Base-by-base conservation (phyloP, 352 stramenopile species). In the Phytophthora citricola region DNA sequence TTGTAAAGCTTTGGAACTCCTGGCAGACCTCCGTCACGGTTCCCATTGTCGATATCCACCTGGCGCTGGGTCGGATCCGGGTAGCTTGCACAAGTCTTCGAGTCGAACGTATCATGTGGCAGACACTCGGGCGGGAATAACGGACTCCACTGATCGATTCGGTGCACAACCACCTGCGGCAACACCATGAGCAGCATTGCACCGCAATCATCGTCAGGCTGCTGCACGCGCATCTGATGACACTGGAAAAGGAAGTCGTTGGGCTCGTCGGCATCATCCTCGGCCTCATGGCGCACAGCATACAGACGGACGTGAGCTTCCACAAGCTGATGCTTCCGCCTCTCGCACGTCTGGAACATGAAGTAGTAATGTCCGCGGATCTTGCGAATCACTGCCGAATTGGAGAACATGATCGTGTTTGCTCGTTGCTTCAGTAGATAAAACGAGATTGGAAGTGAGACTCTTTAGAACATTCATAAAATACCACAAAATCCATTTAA, bases 321-420 rank as follows among this genome's bases (percentile, higher is more conserved):
- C 2, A 93, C 85, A 15, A 96, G 85, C 58, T 97, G 91, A 52
- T 97, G 89, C 56, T 96, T 96, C 26, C 91, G 84, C 31, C 89
- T 78, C 61, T 97, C 91, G 50, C 91, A 97, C 1, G 93, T 84
- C 51, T 97, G 91, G 58, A 97, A 90, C 90, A 97, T 97, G 47
- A 97, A 89, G 79, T 96, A 97, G 62, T 88, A 96, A 41, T 94
- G 78, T 4, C 91, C 91, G 11, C 90, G 88, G 56, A 97, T 96
- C 66, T 91, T 87, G 32, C 91, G 91, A 71, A 97, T 95, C 26
- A 97, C 84, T 2, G 85, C 90, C 12, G 73, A 81, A 29, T 93
- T 87, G 4, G 84, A 88, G 49, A 97, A 96, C 69, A 96, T 91
- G 70, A 97, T 89, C 4, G 88, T 94, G 51, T 90, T 85, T 1